A percentile compares a stretch with the other conserved stretches of the same genome.
phyloP scores from a whole-genome alignment of 225 moss, liverwort and hornwort species.

The Physcomitrium patens region DNA sequence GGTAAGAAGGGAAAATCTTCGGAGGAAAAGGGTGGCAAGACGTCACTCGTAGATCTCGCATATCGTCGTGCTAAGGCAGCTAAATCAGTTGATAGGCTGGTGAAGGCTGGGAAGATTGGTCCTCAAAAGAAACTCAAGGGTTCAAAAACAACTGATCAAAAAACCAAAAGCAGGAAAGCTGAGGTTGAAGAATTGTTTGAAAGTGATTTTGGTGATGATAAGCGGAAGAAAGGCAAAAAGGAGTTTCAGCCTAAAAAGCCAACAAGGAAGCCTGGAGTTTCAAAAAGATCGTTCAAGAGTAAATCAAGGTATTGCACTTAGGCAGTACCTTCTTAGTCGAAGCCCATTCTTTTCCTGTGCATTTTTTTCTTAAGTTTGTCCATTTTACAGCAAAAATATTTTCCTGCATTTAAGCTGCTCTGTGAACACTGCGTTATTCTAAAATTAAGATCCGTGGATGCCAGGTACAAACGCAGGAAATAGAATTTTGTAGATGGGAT shows the following conservation, averaged over 20 bases:
- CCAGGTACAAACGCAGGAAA: constrained; percentile 69
- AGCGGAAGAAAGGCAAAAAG: constrained; percentile 55
- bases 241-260: constrained; percentile 56
- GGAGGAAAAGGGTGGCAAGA: constrained; percentile 40
- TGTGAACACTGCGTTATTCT: constrained; percentile 14
- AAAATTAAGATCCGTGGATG: constrained; percentile 23
- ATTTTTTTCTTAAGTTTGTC: not conserved
- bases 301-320: constrained; percentile 73
- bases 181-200: constrained; percentile 87
- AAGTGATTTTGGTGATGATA: constrained; percentile 75
- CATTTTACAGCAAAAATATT: not conserved
- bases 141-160: constrained; percentile 50
- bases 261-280: constrained; percentile 74
- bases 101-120: constrained; percentile 81
- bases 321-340: not conserved
- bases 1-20: constrained; percentile 50
- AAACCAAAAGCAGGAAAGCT: constrained; percentile 62
- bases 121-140: constrained; percentile 67
- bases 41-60: constrained; percentile 75
- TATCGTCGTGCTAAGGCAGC: constrained; percentile 91
- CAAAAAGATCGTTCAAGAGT: constrained; percentile 92
- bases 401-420: not conserved
- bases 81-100: constrained; percentile 76
- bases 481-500: constrained; percentile 26
- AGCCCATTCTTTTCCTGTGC: not conserved